These are phyloP conservation scores for Xerocomus brunneocitrinus DNA, from an alignment of 768 basidiomycete genomes.

Conservation along the genomic window DNA sequence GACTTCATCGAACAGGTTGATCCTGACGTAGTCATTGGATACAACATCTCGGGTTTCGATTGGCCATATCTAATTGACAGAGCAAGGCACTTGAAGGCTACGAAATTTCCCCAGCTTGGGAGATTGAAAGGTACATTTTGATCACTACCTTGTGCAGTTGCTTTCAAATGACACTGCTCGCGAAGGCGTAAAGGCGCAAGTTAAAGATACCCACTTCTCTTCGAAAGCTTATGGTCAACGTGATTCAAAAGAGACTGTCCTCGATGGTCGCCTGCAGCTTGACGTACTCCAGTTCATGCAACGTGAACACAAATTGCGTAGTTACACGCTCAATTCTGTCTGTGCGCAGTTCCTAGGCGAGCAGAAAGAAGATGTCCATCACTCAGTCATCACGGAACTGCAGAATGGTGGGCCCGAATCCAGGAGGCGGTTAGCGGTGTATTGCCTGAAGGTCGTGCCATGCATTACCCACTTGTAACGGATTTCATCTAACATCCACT, in stretches of 20 bases:
- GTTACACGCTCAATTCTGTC: constrained; percentile 96
- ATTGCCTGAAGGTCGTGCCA: constrained; percentile 82
- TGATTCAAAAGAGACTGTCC: constrained; percentile 87
- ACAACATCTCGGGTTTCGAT: constrained; percentile 93
- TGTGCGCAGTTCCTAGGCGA: constrained; percentile 97
- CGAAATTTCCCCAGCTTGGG: constrained; percentile 70
- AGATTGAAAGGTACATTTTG: constrained; percentile 58
- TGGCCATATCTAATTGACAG: constrained; percentile 94
- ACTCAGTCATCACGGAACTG: constrained; percentile 96
- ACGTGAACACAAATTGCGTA: constrained; percentile 93
- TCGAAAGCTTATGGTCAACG: constrained; percentile 97
- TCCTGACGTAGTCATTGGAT: constrained; percentile 94
- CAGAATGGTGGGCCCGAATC: constrained; percentile 97
- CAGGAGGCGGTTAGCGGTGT: constrained; percentile 87
- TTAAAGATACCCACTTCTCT: constrained; percentile 94
- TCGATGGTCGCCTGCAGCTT: constrained; percentile 92
- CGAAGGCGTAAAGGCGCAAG: constrained; percentile 68
- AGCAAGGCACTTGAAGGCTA: constrained; percentile 72
- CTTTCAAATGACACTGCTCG: constrained; percentile 3
- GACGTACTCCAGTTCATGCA: constrained; percentile 98
- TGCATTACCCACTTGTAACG: neutral
- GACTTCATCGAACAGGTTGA: constrained; percentile 88
- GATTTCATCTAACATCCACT: constrained; percentile 1
- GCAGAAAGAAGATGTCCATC: constrained; percentile 98
- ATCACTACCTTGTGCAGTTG: neutral